phyloP scores from a whole-genome alignment of 805 yeast genomes.

The Starmerella apis region DNA sequence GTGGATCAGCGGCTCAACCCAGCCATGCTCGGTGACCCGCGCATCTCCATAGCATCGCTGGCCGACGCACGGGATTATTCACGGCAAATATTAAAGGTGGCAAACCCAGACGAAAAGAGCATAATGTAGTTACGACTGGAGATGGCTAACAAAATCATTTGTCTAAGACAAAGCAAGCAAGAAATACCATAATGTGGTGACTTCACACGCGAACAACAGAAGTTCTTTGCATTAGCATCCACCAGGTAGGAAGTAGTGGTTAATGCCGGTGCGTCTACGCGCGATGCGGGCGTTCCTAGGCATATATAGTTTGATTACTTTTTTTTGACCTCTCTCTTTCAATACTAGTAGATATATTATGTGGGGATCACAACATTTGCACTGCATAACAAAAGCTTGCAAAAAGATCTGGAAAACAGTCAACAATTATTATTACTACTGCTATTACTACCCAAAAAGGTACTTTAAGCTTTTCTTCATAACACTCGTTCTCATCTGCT shows the following conservation, averaged over 20 bases:
- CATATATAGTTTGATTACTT: neutral
- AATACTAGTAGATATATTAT: neutral
- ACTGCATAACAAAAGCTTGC: no score
- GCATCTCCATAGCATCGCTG: conserved; percentile 74
- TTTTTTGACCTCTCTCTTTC: no score
- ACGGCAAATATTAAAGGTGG: conserved; percentile 71
- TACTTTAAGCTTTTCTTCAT: no score
- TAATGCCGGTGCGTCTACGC: neutral
- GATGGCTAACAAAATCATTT: neutral
- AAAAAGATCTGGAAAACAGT: no score
- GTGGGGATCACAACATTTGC: neutral
- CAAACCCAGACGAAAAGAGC: conserved; percentile 63
- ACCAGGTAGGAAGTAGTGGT: neutral
- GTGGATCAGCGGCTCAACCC: conserved; percentile 63
- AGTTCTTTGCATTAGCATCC: neutral
- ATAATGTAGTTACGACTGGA: conserved; percentile 5
- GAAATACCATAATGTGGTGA: neutral
- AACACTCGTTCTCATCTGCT: no score
- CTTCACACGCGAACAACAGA: neutral
- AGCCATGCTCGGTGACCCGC: conserved; percentile 60
- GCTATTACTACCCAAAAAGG: no score
- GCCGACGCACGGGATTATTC: conserved; percentile 79
- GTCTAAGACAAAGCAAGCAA: neutral
- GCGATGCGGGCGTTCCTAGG: neutral
- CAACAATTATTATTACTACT: no score